Conservation (phyloP, 2,329 filamentous ascomycete species). For the Anthostomella pinea region DNA sequence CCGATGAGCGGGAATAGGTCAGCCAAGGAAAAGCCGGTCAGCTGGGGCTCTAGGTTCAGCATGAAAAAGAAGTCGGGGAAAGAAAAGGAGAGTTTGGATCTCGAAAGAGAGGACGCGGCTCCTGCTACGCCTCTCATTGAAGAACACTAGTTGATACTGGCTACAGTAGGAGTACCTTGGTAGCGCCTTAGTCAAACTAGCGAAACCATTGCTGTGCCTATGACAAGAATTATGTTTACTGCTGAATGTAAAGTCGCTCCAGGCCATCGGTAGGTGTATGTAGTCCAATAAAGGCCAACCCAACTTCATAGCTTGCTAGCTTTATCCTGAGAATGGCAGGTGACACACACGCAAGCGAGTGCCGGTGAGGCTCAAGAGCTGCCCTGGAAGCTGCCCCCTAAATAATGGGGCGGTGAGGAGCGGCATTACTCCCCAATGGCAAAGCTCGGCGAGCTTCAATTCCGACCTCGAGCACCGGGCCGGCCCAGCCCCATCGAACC, state of each 20-base stretch:
- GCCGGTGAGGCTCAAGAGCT: too few relatives aligned
- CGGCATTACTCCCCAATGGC: conserved; percentile 21
- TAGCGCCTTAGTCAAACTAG: too few relatives aligned
- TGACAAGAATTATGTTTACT: too few relatives aligned
- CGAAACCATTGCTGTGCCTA: too few relatives aligned
- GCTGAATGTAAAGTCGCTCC: too few relatives aligned
- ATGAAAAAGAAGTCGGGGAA: conserved; percentile 58
- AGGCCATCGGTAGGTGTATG: too few relatives aligned
- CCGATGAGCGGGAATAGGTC: conserved; percentile 43
- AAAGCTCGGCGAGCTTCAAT: conserved; percentile 11
- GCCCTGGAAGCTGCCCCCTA: conserved; percentile 5
- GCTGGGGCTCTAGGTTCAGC: conserved; percentile 50
- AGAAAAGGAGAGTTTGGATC: conserved; percentile 55
- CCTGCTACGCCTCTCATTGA: conserved; percentile 21
- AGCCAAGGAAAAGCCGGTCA: conserved; percentile 43
- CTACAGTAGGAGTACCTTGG: too few relatives aligned
- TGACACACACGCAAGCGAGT: too few relatives aligned
- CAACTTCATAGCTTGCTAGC: too few relatives aligned
- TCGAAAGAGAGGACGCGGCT: conserved; percentile 40
- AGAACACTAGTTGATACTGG: conserved; percentile 15
- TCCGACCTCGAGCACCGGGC: conserved; percentile 6
- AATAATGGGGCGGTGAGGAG: conserved; percentile 19
- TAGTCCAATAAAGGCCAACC: too few relatives aligned
- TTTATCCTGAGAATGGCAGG: too few relatives aligned
- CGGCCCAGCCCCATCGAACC: too few relatives aligned